These are phyloP conservation scores for Hypomontagnella submonticulosa DNA, from an alignment of 495 filamentous ascomycete genomes.

Conservation along the genomic window DNA sequence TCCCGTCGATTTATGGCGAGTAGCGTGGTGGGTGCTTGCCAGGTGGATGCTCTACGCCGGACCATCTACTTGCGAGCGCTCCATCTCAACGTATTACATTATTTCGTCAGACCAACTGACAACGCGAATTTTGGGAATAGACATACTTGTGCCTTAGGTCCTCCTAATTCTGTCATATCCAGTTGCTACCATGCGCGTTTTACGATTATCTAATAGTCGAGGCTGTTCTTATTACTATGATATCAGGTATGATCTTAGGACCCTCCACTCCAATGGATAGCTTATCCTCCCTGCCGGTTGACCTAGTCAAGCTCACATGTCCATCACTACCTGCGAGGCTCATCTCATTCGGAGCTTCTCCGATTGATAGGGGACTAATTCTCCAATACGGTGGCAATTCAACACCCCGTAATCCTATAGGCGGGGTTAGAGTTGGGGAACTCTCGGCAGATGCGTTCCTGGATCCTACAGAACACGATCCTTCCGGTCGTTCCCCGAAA, in stretches of 20 bases:
- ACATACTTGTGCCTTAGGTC: conserved; percentile 46
- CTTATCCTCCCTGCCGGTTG: background rate
- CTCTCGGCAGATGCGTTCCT: conserved; percentile 38
- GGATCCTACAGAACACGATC: conserved; percentile 8
- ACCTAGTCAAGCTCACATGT: background rate
- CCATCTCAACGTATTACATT: too few relatives aligned
- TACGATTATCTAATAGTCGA: conserved; percentile 33
- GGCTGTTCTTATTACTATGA: conserved; percentile 22
- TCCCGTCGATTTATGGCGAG: conserved; percentile 55
- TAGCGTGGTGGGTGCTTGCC: conserved; percentile 59
- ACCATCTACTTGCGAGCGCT: conserved; percentile 59
- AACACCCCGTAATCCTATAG: conserved; percentile 20
- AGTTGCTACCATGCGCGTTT: too few relatives aligned
- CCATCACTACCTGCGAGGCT: conserved; percentile 2
- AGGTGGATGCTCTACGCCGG: conserved; percentile 61
- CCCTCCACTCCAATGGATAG: background rate
- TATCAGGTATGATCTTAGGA: conserved; percentile 7
- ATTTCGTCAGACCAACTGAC: conserved; percentile 47
- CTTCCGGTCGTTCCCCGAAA: background rate
- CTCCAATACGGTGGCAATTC: conserved; percentile 13
- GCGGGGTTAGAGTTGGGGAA: conserved; percentile 37
- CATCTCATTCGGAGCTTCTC: conserved; percentile 28
- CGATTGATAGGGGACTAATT: background rate
- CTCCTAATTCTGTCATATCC: conserved; percentile 42
- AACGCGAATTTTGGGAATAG: conserved; percentile 50